Evolutionary conservation across 352 stramenopile genomes (phyloP).

Genomic region (Phytophthora hybrid): DNA sequence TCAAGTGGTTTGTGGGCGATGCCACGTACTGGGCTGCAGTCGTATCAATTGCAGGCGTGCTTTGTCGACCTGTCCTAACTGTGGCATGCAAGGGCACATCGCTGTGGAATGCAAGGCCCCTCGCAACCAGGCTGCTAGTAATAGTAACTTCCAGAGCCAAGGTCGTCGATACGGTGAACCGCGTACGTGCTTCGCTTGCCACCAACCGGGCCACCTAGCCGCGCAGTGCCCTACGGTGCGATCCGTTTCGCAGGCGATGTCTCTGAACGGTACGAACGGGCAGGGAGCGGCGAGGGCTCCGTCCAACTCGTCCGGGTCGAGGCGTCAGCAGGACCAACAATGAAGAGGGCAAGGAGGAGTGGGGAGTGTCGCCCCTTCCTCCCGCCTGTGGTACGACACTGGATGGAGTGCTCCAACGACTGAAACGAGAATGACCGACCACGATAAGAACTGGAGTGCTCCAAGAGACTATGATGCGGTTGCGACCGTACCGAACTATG

Average conservation of each 20-base stretch:
- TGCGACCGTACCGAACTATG: neutral
- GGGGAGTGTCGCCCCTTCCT: neutral
- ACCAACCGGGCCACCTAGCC: neutral
- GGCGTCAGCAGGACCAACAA: neutral
- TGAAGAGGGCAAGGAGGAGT: neutral
- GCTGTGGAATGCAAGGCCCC: neutral
- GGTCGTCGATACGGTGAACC: no score
- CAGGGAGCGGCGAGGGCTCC: neutral
- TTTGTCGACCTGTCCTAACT: neutral
- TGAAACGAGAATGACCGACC: neutral
- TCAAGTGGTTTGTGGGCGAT: neutral
- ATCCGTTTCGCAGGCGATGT: neutral
- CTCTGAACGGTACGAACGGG: neutral
- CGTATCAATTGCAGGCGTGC: neutral
- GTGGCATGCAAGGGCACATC: neutral
- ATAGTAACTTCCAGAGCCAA: neutral
- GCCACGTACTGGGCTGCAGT: neutral
- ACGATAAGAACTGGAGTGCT: neutral
- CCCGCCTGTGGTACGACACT: neutral
- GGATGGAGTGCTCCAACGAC: neutral
- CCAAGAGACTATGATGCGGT: neutral
- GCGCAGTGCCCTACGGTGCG: neutral
- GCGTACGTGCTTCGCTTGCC: neutral
- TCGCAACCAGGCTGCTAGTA: neutral
- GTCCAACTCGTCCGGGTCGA: no score